A percentile compares a stretch with the other conserved stretches of the same genome.
Evolutionary conservation across 176 grass and related monocot species (phyloP).

Genomic region (Oryza punctata): DNA sequence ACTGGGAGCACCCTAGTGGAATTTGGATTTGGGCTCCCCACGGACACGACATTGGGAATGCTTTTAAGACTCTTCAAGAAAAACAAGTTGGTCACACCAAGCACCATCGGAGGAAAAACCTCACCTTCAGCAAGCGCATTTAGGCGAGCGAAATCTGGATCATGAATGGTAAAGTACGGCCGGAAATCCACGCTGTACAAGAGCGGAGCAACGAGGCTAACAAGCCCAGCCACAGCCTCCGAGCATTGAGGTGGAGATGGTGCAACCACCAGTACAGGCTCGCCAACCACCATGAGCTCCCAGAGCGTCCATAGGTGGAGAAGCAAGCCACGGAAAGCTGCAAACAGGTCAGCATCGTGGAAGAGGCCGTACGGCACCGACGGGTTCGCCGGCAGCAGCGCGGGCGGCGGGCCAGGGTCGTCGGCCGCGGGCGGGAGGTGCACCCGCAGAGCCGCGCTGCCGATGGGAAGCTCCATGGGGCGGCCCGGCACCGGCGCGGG

Average conservation of each 20-base stretch:
- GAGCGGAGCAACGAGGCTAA: constrained; percentile 90
- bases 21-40: constrained; percentile 77
- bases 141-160: constrained; percentile 80
- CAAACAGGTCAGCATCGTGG: constrained; percentile 90
- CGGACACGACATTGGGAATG: constrained; percentile 75
- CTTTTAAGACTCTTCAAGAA: constrained; percentile 84
- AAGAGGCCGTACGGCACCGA: constrained; percentile 81
- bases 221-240: constrained; percentile 77
- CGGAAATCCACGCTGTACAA: constrained; percentile 79
- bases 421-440: constrained; percentile 69
- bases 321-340: constrained; percentile 71
- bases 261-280: constrained; percentile 74
- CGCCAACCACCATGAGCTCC: constrained; percentile 87
- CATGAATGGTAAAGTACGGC: constrained; percentile 98
- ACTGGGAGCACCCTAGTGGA: constrained; percentile 63
- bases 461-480: constrained; percentile 85
- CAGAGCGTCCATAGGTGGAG: constrained; percentile 94
- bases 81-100: constrained; percentile 95
- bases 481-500: constrained; percentile 55
- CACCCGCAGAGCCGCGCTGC: constrained; percentile 69
- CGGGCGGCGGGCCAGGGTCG: constrained; percentile 44
- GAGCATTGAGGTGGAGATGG: constrained; percentile 91
- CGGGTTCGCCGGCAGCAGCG: constrained; percentile 55
- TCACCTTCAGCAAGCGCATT: constrained; percentile 74
- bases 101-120: constrained; percentile 77